Percentiles rank a stretch among this genome's conserved stretches.
Evolutionary conservation across 78 protist genomes (phyloP).

Genomic region (Polysphondylium violaceum): DNA sequence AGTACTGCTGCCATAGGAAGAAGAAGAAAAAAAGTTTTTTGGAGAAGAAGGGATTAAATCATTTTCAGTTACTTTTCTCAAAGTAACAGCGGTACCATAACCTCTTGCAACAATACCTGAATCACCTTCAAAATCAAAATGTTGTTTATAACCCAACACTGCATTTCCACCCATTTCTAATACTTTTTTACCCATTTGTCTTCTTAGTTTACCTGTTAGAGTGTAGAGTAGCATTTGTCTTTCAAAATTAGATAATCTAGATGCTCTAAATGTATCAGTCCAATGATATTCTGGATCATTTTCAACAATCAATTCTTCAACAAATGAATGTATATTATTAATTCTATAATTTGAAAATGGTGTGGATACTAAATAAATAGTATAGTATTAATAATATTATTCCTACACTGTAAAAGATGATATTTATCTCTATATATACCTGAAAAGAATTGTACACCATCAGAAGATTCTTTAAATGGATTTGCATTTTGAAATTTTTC

Average conservation of each 20-base stretch:
- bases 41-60: slow-evolving; percentile 68
- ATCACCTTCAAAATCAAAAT: slow-evolving; percentile 92
- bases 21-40: slow-evolving; percentile 8
- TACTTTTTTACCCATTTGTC: slow-evolving; percentile 90
- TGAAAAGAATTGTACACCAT: slow-evolving; percentile 87
- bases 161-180: slow-evolving; percentile 91
- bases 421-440: slow-evolving; percentile 12
- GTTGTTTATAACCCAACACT: slow-evolving; percentile 91
- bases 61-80: slow-evolving; percentile 53
- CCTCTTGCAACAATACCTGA: slow-evolving; percentile 94
- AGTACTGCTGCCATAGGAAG: not conserved
- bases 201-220: slow-evolving; percentile 86
- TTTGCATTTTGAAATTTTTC: slow-evolving; percentile 85
- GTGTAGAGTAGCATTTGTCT: slow-evolving; percentile 83
- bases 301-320: slow-evolving; percentile 85
- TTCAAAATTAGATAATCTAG: slow-evolving; percentile 89
- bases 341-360: slow-evolving; percentile 80
- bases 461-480: slow-evolving; percentile 89
- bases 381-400: not conserved
- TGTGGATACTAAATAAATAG: slow-evolving; percentile 36
- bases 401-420: not conserved
- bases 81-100: slow-evolving; percentile 93
- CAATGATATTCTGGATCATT: slow-evolving; percentile 97
- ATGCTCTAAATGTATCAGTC: slow-evolving; percentile 86
- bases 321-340: slow-evolving; percentile 53